Evolutionary conservation across 352 stramenopile species (phyloP).

Genomic region (Phytophthora palmivora): DNA sequence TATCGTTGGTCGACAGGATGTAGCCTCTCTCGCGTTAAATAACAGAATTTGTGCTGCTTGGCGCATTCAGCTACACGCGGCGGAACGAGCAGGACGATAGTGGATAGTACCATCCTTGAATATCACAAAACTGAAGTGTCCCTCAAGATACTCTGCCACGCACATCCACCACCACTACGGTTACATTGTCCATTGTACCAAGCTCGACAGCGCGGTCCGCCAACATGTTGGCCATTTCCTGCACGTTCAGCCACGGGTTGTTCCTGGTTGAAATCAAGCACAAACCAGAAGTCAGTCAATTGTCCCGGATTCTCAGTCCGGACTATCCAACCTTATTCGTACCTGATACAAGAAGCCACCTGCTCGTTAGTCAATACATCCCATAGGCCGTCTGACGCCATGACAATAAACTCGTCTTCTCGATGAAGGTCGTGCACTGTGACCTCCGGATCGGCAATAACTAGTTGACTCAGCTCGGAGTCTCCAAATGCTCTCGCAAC

Average conservation of each 20-base stretch:
- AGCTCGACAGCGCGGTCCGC: slow-evolving; percentile 72
- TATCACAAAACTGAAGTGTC: slow-evolving; percentile 17
- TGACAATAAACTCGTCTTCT: slow-evolving; percentile 79
- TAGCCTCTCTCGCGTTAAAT: slow-evolving; percentile 40
- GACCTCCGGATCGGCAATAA: slow-evolving; percentile 73
- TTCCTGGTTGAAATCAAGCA: slow-evolving; percentile 42
- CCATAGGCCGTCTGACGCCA: slow-evolving; percentile 82
- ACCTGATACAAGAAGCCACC: slow-evolving; percentile 68
- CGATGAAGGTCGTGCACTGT: slow-evolving; percentile 51
- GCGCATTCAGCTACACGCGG: slow-evolving; percentile 19
- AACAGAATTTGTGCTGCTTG: slow-evolving; percentile 24
- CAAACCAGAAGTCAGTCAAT: slow-evolving; percentile 19
- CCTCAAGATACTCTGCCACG: slow-evolving; percentile 39
- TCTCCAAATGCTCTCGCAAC: slow-evolving; percentile 80
- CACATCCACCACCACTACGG: slow-evolving; percentile 75
- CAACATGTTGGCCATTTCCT: slow-evolving; percentile 70
- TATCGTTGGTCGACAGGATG: background rate
- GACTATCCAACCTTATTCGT: slow-evolving; percentile 15
- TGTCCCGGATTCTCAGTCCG: slow-evolving; percentile 4
- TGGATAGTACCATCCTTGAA: slow-evolving; percentile 5
- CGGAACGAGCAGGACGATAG: slow-evolving; percentile 11
- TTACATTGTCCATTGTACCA: slow-evolving; percentile 81
- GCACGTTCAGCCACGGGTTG: slow-evolving; percentile 66
- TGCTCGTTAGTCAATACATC: slow-evolving; percentile 78
- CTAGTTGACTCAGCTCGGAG: slow-evolving; percentile 59